Evolutionary conservation across 257 asterid species (phyloP), one percentile per base, ranked within the genome.

Genomic region (Coffea eugenioides): DNA sequence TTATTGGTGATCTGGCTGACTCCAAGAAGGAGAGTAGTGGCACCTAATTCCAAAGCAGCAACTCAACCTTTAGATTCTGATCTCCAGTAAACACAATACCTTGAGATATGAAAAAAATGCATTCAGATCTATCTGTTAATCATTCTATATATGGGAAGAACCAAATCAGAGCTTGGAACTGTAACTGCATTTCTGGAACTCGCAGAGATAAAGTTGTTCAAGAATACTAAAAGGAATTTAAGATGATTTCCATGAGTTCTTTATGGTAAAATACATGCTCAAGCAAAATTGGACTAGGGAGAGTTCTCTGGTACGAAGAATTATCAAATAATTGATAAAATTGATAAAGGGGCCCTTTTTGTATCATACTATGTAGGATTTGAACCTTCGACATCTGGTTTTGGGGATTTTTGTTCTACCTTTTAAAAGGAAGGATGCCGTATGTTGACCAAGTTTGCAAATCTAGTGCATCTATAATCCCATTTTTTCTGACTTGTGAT

Each of bases 401-500:
- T 39, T 39, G 43, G 43, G 4, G 43, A 39, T 4, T 39, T 4
- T 2, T 39, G 43, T 39, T 39, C 43, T 46, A 20, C 15, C n/a
- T n/a, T 34, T 31, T 74, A 13, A 13, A 46, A n/a, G 57, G 31
- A 71, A 71, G 25, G 21, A 46, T 2, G 69, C 14, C 8, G 4
- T 21, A 36, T 80, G 73, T 15, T 67, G 52, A 36, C 25, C 62
- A 74, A 64, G 52, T 70, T 75, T 80, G 43, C 52, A 25, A 15
- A 31, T 21, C 65, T 51, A 14, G 48, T 49, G 48, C 45, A 18
- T 34, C 45, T 69, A n/a, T 76, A 46, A 67, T 39, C 21, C 10
- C 41, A 8, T 27, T 52, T 25, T 48, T 56, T 21, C 65, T 59
- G 13, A 64, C 52, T 36, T 25, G 0, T 11, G 46, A 66, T 82